These are phyloP conservation scores for Fusarium subglutinans DNA, from an alignment of 2,329 filamentous ascomycete species.

Conservation along the genomic window DNA sequence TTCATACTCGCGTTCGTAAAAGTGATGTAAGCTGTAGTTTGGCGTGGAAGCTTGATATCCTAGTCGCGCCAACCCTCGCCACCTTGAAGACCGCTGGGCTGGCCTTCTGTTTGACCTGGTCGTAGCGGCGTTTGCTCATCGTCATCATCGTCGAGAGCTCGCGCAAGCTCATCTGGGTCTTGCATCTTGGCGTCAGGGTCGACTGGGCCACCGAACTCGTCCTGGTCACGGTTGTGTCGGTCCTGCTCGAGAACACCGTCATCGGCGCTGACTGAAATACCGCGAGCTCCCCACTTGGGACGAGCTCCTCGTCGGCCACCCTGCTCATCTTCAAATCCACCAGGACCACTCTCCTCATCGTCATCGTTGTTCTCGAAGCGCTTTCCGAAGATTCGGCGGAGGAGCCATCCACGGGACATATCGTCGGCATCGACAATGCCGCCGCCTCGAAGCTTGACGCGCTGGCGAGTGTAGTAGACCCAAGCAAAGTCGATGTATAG, in stretches of 20 bases:
- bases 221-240: slow-evolving; percentile 56
- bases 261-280: slow-evolving; percentile 73
- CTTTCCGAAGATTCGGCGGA: slow-evolving; percentile 79
- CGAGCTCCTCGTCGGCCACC: slow-evolving; percentile 47
- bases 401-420: slow-evolving; percentile 83
- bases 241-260: slow-evolving; percentile 66
- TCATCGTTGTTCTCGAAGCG: slow-evolving; percentile 57
- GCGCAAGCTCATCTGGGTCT: slow-evolving; percentile 72
- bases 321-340: slow-evolving; percentile 53
- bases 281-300: slow-evolving; percentile 70
- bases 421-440: slow-evolving; percentile 92
- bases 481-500: slow-evolving; percentile 95
- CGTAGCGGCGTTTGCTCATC: slow-evolving; percentile 49
- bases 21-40: not conserved
- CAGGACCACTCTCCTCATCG: slow-evolving; percentile 68
- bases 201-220: slow-evolving; percentile 56
- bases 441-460: slow-evolving; percentile 89
- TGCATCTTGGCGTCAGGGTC: slow-evolving; percentile 73
- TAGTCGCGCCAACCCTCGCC: slow-evolving; percentile 59
- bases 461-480: slow-evolving; percentile 94
- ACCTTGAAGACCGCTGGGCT: slow-evolving; percentile 53
- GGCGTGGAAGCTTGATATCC: not conserved
- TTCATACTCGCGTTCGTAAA: slow-evolving; percentile 14
- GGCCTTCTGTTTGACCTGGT: slow-evolving; percentile 42
- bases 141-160: slow-evolving; percentile 66